These are phyloP conservation scores for Hypomyces rosellus DNA, from an alignment of 2,329 filamentous ascomycete species.

Conservation along the genomic window DNA sequence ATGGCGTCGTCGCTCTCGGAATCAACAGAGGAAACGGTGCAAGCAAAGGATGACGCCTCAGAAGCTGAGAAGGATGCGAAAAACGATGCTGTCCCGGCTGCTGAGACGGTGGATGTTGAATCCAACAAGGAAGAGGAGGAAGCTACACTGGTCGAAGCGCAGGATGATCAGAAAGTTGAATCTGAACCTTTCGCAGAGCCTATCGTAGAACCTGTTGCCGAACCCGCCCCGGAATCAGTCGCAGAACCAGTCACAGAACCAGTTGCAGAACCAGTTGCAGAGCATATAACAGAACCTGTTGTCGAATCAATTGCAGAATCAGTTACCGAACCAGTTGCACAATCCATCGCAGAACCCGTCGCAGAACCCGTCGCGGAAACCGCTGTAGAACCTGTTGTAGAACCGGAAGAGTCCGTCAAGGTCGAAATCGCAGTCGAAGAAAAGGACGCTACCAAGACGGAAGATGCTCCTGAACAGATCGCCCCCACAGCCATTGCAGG, in stretches of 20 bases:
- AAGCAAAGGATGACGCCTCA: slow-evolving; percentile 26
- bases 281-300: not conserved
- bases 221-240: too few species aligned
- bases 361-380: too few species aligned
- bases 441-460: not conserved
- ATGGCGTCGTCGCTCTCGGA: slow-evolving; percentile 59
- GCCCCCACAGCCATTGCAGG: not conserved
- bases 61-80: slow-evolving; percentile 10
- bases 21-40: slow-evolving; percentile 54
- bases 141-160: not conserved
- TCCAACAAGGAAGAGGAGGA: not conserved
- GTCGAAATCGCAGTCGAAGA: too few species aligned
- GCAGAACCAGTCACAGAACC: not conserved
- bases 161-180: not conserved
- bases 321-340: not conserved
- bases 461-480: not conserved
- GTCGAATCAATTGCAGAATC: not conserved
- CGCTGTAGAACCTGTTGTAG: too few species aligned
- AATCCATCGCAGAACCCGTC: not conserved
- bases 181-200: not conserved
- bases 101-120: not conserved
- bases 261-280: not conserved
- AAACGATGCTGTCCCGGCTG: not conserved
- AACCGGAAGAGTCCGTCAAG: too few species aligned
- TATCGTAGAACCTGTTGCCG: too few species aligned